Conservation (phyloP, 2,329 filamentous ascomycete species). For the Colletotrichum paranaense region DNA sequence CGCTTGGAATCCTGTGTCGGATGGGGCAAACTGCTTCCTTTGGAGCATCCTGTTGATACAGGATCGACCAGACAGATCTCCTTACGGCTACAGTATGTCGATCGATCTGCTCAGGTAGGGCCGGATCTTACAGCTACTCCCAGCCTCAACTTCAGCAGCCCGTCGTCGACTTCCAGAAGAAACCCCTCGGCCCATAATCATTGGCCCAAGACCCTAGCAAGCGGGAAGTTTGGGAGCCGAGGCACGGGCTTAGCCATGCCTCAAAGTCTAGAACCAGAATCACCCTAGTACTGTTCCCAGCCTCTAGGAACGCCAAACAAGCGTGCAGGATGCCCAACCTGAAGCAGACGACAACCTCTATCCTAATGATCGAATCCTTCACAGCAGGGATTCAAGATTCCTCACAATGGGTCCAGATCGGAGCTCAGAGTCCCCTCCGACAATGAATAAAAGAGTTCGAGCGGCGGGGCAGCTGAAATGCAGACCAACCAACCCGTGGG, state of each 20-base stretch:
- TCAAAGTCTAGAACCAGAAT: not conserved
- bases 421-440: not conserved
- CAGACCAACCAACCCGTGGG: not conserved
- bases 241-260: not conserved
- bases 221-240: not conserved
- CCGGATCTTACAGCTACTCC: slow-evolving; percentile 2
- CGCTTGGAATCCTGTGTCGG: not conserved
- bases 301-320: not conserved
- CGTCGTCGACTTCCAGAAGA: not conserved
- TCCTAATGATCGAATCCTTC: slow-evolving; percentile 8
- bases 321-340: not conserved
- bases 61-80: slow-evolving; percentile 14
- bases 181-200: not conserved
- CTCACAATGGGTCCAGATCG: not conserved
- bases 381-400: not conserved
- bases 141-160: slow-evolving; percentile 29
- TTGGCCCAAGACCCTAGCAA: not conserved
- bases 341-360: not conserved
- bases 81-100: slow-evolving; percentile 11
- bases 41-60: not conserved
- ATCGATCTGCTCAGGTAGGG: slow-evolving; percentile 19
- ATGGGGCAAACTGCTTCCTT: not conserved
- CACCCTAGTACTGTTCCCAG: not conserved
- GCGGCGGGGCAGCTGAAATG: slow-evolving; percentile 18
- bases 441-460: not conserved